Evolutionary conservation across 108 stramenopile species (phyloP).

Genomic region (Cyclostephanos invisitatus): DNA sequence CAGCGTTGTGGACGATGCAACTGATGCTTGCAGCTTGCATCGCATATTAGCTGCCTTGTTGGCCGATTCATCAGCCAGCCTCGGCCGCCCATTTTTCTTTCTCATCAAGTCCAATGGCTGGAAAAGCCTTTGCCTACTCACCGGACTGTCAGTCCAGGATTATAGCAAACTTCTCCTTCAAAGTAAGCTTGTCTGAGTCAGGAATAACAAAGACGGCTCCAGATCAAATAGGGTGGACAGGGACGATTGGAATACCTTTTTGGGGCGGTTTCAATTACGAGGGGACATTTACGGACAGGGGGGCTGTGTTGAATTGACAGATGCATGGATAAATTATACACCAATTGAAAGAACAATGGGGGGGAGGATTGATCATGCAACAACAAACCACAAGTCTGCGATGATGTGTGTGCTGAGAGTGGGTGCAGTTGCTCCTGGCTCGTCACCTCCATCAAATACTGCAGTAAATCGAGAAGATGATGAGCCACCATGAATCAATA

Average conservation of each 20-base stretch:
- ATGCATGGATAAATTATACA: too few relatives aligned
- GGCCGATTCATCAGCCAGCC: not conserved
- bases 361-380: too few relatives aligned
- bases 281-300: too few relatives aligned
- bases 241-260: not conserved
- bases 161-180: not conserved
- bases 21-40: not conserved
- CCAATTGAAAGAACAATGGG: too few relatives aligned
- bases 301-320: too few relatives aligned
- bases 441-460: too few relatives aligned
- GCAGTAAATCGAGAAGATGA: too few relatives aligned
- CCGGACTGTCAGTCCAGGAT: not conserved
- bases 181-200: not conserved
- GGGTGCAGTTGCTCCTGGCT: too few relatives aligned
- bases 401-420: too few relatives aligned
- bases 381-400: too few relatives aligned
- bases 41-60: not conserved
- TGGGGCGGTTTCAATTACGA: not conserved
- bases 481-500: too few relatives aligned
- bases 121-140: constrained; percentile 6
- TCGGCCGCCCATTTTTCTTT: not conserved
- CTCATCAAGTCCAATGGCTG: constrained; percentile 1
- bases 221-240: not conserved
- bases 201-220: constrained; percentile 1
- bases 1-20: too few relatives aligned